Conservation (phyloP, 108 stramenopile species). For the Mediolabrus comicus region DNA sequence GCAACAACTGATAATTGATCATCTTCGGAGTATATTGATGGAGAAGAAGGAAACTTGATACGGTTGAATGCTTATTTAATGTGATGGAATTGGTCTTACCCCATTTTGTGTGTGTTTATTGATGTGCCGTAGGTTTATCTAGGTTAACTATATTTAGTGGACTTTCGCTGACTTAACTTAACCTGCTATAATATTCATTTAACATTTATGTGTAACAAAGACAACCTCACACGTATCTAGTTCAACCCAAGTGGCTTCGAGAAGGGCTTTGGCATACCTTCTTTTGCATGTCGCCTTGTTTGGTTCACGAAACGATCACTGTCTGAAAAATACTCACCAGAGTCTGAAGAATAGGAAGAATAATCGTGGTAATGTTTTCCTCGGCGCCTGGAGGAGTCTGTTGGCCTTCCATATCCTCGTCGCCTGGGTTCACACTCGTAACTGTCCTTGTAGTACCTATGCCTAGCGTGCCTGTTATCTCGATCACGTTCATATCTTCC, state of each 20-base stretch:
- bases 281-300: not conserved
- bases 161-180: not conserved
- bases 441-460: not conserved
- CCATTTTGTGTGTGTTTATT: too few relatives aligned
- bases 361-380: not conserved
- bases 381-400: not conserved
- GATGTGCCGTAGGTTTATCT: too few relatives aligned
- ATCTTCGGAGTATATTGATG: too few relatives aligned
- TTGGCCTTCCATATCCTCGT: not conserved
- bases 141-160: too few relatives aligned
- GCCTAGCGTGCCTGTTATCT: not conserved
- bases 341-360: not conserved
- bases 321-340: not conserved
- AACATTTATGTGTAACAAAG: not conserved
- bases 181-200: not conserved
- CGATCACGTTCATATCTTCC: not conserved
- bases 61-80: too few relatives aligned
- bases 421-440: not conserved
- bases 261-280: not conserved
- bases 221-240: too few relatives aligned
- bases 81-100: too few relatives aligned
- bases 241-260: not conserved
- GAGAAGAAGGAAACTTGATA: too few relatives aligned
- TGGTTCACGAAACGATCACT: not conserved
- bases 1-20: slow-evolving; percentile 4